Evolutionary conservation across 1,284 basidiomycete species (phyloP), one percentile per base, ranked within the genome.

Genomic region (Ceratobasidium sp.): DNA sequence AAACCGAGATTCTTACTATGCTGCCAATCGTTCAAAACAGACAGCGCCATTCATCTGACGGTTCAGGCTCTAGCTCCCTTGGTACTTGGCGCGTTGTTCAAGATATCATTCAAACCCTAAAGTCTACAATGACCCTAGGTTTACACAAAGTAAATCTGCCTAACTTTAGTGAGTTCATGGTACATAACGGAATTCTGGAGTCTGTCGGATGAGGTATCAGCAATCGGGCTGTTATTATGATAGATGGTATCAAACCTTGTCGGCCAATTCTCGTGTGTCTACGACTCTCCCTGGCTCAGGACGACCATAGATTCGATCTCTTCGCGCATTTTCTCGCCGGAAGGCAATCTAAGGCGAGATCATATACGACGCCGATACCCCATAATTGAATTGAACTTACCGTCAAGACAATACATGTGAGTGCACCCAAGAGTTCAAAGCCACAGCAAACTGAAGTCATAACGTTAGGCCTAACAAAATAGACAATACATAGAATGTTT

Each of bases 361-460:
- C 20, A 20, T 4, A 31, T 42, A 23, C 28, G n/a, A n/a, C n/a
- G n/a, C n/a, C n/a, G n/a, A n/a, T n/a, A n/a, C n/a, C n/a, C n/a
- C n/a, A n/a, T n/a, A n/a, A n/a, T n/a, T n/a, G n/a, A n/a, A 35
- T 61, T 13, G 33, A 6, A 23, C 71, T 49, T 31, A 74, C 71
- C 28, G 71, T 74, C 58, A 74, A 39, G n/a, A 74, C 60, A 23
- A 74, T 45, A 37, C 67, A 69, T 15, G 42, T 26, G 6, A 69
- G 28, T 17, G 67, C 67, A 37, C 67, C 67, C 11, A 69, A n/a
- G 37, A 69, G 56, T 23, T 74, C 71, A 39, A 74, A 74, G 53
- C 31, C 58, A 31, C 71, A 74, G 26, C 71, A 74, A 11, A 74
- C 71, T 74, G 26, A 1, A 37, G 20, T 33, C 31, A 26, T 13